Base-by-base conservation (phyloP, 2,329 filamentous ascomycete genomes). In the Cadophora luteo-olivacea region DNA sequence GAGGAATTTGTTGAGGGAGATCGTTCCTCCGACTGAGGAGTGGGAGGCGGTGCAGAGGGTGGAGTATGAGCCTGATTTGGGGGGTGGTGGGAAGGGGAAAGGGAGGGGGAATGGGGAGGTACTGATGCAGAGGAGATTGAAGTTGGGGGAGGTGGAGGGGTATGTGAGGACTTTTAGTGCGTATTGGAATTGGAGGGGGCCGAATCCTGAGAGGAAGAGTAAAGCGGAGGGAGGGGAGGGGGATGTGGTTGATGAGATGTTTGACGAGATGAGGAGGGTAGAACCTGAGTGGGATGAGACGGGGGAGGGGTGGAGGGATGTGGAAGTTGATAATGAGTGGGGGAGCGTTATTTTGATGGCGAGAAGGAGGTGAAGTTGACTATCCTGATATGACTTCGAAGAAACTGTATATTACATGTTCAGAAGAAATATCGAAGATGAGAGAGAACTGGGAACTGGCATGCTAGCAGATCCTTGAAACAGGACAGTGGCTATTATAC, bases 171-270 rank as follows among this genome's bases (percentile, higher is more conserved):
- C 89, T 0, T 90, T 86, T 76, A 89, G 87, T 75, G 80, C 84
- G 51, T 89, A 84, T 77, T 83, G 83, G 74, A 84, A 81, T 33
- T 91, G 89, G 89, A 81, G 82, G 72, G 84, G 86, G 70, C 82
- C 81, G 12, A 82, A 89, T 78, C 84, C 85, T 1, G 83, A 84
- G 49, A 75, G 73, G 48, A 84, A 81, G 76, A 82, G 82, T 65
- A 80, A 82, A 73, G 81, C 78, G 4, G 83, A 85, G 29, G 88
- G 87, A 6, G 88, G 88, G 1, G 70, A 80, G 8, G 88, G 88
- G 0, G 89, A 91, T 78, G 75, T 91, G 52, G 80, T 88, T n/a
- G 89, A 91, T 78, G 75, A 84, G 69, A 82, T 90, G 80, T 87
- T 89, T 79, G 86, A 89, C 67, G 81, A 82, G 69, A 86, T 91